Percentiles rank a stretch among this genome's conserved stretches.
Evolutionary conservation across 2,329 filamentous ascomycete genomes (phyloP).

Genomic region (Talaromyces funiculosus): DNA sequence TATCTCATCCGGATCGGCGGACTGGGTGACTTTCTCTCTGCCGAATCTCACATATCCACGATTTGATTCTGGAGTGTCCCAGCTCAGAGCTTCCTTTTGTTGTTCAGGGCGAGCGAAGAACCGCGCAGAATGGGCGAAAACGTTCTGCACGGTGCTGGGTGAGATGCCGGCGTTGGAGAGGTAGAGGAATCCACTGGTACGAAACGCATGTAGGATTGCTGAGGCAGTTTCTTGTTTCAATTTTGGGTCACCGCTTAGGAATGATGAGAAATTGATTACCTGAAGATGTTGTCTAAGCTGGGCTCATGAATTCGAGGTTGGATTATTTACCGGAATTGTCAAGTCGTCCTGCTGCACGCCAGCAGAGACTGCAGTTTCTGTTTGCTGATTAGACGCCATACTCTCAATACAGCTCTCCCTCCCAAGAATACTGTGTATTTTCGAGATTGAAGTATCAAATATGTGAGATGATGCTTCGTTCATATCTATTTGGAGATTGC

Average conservation of each 20-base stretch:
- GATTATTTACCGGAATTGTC: slow-evolving; percentile 34
- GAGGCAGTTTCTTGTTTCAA: slow-evolving; percentile 62
- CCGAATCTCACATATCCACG: slow-evolving; percentile 66
- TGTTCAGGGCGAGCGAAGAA: slow-evolving; percentile 63
- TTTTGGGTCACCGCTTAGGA: slow-evolving; percentile 57
- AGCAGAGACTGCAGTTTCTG: slow-evolving; percentile 17
- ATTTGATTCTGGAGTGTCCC: slow-evolving; percentile 68
- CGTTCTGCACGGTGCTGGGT: slow-evolving; percentile 50
- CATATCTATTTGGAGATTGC: background rate
- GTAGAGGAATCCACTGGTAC: slow-evolving; percentile 84
- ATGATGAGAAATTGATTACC: slow-evolving; percentile 74
- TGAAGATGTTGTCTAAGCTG: slow-evolving; percentile 29
- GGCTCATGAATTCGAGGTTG: background rate
- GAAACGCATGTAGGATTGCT: slow-evolving; percentile 72
- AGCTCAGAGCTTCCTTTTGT: slow-evolving; percentile 61
- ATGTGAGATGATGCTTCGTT: background rate
- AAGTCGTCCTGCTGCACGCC: slow-evolving; percentile 42
- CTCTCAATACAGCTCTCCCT: background rate
- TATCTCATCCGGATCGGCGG: slow-evolving; percentile 53
- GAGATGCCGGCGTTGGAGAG: slow-evolving; percentile 72
- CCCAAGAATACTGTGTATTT: background rate
- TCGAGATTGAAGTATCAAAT: background rate
- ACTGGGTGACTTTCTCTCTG: slow-evolving; percentile 64
- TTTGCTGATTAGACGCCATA: background rate
- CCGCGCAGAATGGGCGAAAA: slow-evolving; percentile 62